Conservation (phyloP, 768 basidiomycete genomes). For the Auriscalpium vulgare region DNA sequence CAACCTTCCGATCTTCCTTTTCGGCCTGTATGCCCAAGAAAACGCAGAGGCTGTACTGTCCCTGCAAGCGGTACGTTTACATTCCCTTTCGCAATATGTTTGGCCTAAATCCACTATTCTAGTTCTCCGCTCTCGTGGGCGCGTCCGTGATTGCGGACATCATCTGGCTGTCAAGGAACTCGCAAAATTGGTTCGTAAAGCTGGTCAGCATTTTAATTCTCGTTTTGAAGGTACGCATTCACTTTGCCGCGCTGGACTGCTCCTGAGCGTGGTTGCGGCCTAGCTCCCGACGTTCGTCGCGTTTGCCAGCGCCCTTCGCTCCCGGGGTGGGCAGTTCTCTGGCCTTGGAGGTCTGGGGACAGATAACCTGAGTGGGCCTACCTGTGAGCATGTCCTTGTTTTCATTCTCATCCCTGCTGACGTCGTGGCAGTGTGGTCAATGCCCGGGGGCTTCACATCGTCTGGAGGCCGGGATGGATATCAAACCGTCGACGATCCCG, state of each 20-base stretch:
- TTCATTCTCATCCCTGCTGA: background rate
- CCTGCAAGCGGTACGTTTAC: conserved; percentile 47
- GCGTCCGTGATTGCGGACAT: conserved; percentile 61
- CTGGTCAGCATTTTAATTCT: conserved; percentile 38
- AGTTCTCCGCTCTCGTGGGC: conserved; percentile 63
- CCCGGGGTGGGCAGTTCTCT: conserved; percentile 27
- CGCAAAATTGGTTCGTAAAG: conserved; percentile 47
- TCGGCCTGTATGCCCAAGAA: conserved; percentile 69
- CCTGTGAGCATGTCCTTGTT: conserved; percentile 18
- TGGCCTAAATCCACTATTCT: background rate
- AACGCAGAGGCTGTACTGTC: conserved; percentile 55
- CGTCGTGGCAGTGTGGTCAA: conserved; percentile 30
- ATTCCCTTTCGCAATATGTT: background rate
- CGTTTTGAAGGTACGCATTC: conserved; percentile 28
- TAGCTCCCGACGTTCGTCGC: conserved; percentile 31
- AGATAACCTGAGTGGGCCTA: conserved; percentile 25
- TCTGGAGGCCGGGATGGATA: conserved; percentile 28
- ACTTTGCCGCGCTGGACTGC: background rate
- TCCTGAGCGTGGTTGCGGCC: background rate
- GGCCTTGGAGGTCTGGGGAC: conserved; percentile 25
- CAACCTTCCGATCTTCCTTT: conserved; percentile 79
- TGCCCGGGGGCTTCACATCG: conserved; percentile 33
- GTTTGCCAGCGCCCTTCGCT: conserved; percentile 25
- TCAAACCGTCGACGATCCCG: conserved; percentile 27
- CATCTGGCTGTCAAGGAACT: conserved; percentile 54